Evolutionary conservation across 1,284 basidiomycete species (phyloP), one percentile per base, ranked within the genome.

Genomic region (Ustilago trichophora): DNA sequence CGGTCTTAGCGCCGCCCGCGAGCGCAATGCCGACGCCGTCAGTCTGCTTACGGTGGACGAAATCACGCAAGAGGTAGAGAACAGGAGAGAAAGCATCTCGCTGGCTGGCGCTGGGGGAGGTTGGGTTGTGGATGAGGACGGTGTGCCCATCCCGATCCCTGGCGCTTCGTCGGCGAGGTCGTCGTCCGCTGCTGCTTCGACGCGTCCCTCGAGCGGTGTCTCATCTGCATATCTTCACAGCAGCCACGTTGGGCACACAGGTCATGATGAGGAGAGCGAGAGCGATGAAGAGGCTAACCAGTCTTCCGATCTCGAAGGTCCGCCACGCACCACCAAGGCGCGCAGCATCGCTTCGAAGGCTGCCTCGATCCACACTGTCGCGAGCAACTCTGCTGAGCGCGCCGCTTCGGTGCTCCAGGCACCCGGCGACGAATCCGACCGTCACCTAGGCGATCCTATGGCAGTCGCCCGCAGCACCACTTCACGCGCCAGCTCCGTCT

Each of bases 21-120:
- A 95, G 77, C 85, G 87, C 40, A 91, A 90, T 2, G 58, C 53
- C 13, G 94, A 98, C 76, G 90, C 90, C 1, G 92, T 91, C 6
- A 94, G 91, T 77, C 83, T 98, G 72, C 86, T 98, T 78, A 98
- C 95, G 0, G 91, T 98, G 13, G 95, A 98, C 77, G 93, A 98
- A 83, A 96, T 98, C 73, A 98, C 95, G 0, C 93, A 92, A 6
- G 91, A 95, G 76, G 91, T 98, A 1, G 95, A 98, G 83, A 92
- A 89, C 75, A 85, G 93, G 15, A 84, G 88, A 16, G 84, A 84
- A 38, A 87, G 85, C 73, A 83, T 84, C 54, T 58, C 48, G 24
- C 37, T 58, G 9, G 40, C 71, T n/a, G 60, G 55, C n/a, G 62
- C 57, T 7, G 46, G 44, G 12, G 55, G 48, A 16, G 53, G 57